Percentiles rank a stretch among this genome's conserved stretches.
Evolutionary conservation across 2,329 filamentous ascomycete genomes (phyloP).

Genomic region (Pestalotiopsis sp.): DNA sequence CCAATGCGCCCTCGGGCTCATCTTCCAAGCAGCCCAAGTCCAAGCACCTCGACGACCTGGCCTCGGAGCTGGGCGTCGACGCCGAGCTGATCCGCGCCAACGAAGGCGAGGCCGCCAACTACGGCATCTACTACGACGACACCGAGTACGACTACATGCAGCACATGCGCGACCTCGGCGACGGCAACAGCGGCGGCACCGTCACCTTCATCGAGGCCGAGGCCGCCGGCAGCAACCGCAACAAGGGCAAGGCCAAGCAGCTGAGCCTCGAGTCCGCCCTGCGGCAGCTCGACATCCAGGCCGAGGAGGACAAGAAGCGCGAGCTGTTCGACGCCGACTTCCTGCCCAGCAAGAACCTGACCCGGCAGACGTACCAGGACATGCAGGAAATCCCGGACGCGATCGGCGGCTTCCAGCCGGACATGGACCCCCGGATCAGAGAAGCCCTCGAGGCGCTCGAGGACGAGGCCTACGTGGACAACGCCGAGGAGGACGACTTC

Average conservation of each 20-base stretch:
- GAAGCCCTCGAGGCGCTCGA: constrained; percentile 93
- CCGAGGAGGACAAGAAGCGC: constrained; percentile 39
- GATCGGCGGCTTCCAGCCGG: constrained; percentile 91
- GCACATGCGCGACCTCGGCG: constrained; percentile 87
- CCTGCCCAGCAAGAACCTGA: constrained; percentile 78
- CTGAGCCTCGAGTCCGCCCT: constrained; percentile 82
- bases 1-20: constrained; percentile 48
- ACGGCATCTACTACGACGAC: constrained; percentile 95
- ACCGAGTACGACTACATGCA: constrained; percentile 99
- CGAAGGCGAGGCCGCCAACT: constrained; percentile 92
- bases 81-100: constrained; percentile 73
- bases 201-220: constrained; percentile 83
- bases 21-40: constrained; percentile 45
- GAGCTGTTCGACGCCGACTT: constrained; percentile 74
- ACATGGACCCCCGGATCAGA: constrained; percentile 92
- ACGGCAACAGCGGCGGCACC: constrained; percentile 65
- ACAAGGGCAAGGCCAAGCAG: constrained; percentile 72
- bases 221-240: constrained; percentile 52
- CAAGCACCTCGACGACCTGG: constrained; percentile 76
- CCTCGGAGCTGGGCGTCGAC: constrained; percentile 72
- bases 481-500: constrained; percentile 71
- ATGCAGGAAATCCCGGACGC: constrained; percentile 92
- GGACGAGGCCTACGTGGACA: constrained; percentile 90
- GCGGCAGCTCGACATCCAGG: constrained; percentile 58
- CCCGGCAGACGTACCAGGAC: constrained; percentile 80